Evolutionary conservation across 106 monocot species (phyloP), one percentile per base, ranked within the genome.

Genomic region (Dendrobium officinale): DNA sequence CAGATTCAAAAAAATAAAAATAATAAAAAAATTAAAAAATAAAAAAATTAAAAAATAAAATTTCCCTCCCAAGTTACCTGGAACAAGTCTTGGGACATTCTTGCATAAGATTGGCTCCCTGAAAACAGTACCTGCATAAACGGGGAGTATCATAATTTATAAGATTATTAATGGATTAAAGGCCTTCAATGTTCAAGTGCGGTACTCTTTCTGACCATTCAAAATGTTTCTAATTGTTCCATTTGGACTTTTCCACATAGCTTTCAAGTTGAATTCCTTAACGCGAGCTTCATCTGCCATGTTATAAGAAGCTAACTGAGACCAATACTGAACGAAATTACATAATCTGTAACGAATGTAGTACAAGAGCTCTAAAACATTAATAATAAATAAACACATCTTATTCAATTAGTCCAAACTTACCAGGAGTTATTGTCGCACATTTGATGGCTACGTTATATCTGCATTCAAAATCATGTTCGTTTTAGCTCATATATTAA

Each of bases 201-300:
- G 24, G 37, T 77, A 43, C 26, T 68, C 26, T 45, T 61, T 58
- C 80, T 58, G 9, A 87, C 90, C 90, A 86, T 88, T 88, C 77
- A 91, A 84, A 49, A 91, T 91, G 70, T 91, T 91, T 78, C 90
- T 88, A 16, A 91, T 88, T 64, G 90, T 91, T 59, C 90, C 90
- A 84, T 91, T 91, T 16, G 90, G 90, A 80, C 88, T 88, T 67
- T 78, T 91, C 90, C 90, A 91, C 88, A 91, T 91, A 54, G 88
- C 77, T 82, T 88, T 91, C 86, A 91, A 59, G 77, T 80, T 86
- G 80, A 91, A 91, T 64, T 91, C 90, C 74, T 88, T 82, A 31
- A 91, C 80, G 56, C 90, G 90, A 75, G 56, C 82, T 61, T 91
- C 90, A 80, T 91, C 90, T 90, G 79, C 79, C 42, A 58, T n/a